Evolutionary conservation across 108 stramenopile genomes (phyloP).

Genomic region (Aurantiochytrium sp.): DNA sequence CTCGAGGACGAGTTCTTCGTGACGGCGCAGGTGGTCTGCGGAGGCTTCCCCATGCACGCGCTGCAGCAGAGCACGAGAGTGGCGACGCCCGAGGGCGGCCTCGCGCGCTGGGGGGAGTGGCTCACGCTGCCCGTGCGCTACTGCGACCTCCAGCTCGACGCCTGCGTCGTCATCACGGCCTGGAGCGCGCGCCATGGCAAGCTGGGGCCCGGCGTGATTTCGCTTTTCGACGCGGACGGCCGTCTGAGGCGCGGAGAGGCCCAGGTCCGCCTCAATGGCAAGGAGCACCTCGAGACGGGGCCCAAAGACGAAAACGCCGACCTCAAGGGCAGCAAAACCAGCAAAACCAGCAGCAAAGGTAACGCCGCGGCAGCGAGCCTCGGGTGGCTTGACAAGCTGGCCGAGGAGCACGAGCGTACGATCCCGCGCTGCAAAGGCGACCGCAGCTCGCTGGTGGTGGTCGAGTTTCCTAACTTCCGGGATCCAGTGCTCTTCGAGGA

Average conservation of each 20-base stretch:
- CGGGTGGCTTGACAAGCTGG: conserved; percentile 30
- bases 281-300: too few relatives aligned
- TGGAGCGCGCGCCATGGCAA: neutral
- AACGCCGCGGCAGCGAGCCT: conserved; percentile 4
- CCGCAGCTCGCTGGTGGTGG: conserved; percentile 22
- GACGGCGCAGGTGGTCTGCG: neutral
- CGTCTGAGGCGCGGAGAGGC: neutral
- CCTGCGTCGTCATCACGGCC: conserved; percentile 33
- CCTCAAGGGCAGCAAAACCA: neutral
- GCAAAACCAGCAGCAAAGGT: neutral
- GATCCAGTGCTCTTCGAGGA: conserved; percentile 52
- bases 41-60: neutral
- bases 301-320: too few relatives aligned
- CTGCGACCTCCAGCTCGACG: conserved; percentile 37
- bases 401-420: conserved; percentile 5
- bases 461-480: conserved; percentile 43
- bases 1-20: neutral
- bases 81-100: neutral
- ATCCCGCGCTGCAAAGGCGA: conserved; percentile 2
- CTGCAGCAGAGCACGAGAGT: neutral
- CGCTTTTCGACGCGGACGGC: conserved; percentile 34
- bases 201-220: neutral
- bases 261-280: neutral
- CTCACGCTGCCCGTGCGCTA: conserved; percentile 35
- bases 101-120: neutral